phyloP scores from a whole-genome alignment of 371 early-diverging fungal genomes.

The Syncephalastrum sp. region DNA sequence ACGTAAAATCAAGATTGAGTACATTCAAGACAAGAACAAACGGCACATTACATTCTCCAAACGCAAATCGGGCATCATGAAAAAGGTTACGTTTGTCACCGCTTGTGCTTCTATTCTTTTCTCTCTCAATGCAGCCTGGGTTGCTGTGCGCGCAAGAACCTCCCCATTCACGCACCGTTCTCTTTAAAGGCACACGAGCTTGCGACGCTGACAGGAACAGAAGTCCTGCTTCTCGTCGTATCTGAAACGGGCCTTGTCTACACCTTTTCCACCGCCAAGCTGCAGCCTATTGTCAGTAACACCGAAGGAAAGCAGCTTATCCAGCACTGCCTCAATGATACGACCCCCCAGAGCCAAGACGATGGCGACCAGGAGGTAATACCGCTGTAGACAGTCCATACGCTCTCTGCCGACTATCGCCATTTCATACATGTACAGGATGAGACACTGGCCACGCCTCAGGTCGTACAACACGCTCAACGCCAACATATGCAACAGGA shows the following conservation, averaged over 20 bases:
- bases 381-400: too few species aligned
- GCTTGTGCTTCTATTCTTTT: neutral
- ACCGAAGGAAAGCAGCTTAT: constrained; percentile 93
- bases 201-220: constrained; percentile 94
- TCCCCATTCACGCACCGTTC: neutral
- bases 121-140: constrained; percentile 1
- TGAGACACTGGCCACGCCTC: neutral
- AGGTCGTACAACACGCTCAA: neutral
- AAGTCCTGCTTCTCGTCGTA: constrained; percentile 94
- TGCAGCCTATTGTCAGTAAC: constrained; percentile 93
- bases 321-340: constrained; percentile 89
- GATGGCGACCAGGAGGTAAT: too few species aligned
- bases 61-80: constrained; percentile 98
- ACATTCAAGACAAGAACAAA: constrained; percentile 91
- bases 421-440: too few species aligned
- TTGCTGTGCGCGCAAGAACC: neutral
- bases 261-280: constrained; percentile 96
- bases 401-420: too few species aligned
- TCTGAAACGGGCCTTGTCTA: constrained; percentile 98
- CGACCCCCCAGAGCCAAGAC: constrained; percentile 47
- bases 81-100: constrained; percentile 66
- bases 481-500: constrained; percentile 1
- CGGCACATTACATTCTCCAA: constrained; percentile 98
- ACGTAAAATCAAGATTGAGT: constrained; percentile 96
- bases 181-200: constrained; percentile 87